Percentiles rank a stretch among this genome's conserved stretches.
Conservation (phyloP, 2,329 filamentous ascomycete species). For the Fusarium euwallaceae region DNA sequence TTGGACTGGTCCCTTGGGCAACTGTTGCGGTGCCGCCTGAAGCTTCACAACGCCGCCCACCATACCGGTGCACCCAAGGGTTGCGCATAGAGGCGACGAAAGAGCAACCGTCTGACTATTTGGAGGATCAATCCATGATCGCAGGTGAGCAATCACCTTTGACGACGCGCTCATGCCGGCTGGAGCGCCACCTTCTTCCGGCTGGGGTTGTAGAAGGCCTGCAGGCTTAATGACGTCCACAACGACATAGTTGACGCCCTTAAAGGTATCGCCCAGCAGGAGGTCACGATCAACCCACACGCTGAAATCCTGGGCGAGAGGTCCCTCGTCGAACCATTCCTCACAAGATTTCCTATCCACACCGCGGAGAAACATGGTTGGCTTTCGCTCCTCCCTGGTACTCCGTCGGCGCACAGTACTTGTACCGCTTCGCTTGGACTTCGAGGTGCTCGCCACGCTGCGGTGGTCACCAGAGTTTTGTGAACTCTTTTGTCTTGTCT, state of each 20-base stretch:
- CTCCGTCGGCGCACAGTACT: slow-evolving; percentile 74
- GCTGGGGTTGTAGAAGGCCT: slow-evolving; percentile 77
- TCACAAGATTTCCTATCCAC: slow-evolving; percentile 77
- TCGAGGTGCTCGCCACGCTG: slow-evolving; percentile 84
- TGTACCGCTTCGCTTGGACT: slow-evolving; percentile 81
- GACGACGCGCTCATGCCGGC: slow-evolving; percentile 57
- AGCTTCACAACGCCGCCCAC: slow-evolving; percentile 90
- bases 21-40: slow-evolving; percentile 81
- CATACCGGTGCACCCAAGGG: slow-evolving; percentile 78
- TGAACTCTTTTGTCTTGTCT: slow-evolving; percentile 79
- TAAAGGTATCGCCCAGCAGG: slow-evolving; percentile 77
- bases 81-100: slow-evolving; percentile 80
- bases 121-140: slow-evolving; percentile 87
- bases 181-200: slow-evolving; percentile 74
- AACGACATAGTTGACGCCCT: slow-evolving; percentile 80
- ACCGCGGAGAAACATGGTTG: slow-evolving; percentile 82
- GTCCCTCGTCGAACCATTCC: slow-evolving; percentile 83
- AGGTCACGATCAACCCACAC: slow-evolving; percentile 90
- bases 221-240: slow-evolving; percentile 91
- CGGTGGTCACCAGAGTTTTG: slow-evolving; percentile 79
- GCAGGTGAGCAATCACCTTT: slow-evolving; percentile 81
- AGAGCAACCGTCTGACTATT: slow-evolving; percentile 84
- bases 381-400: slow-evolving; percentile 73
- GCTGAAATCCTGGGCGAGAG: slow-evolving; percentile 70
- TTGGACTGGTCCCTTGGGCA: slow-evolving; percentile 74